These are phyloP conservation scores for Leccinum aurantiacum DNA, from an alignment of 768 basidiomycete species.

Conservation along the genomic window DNA sequence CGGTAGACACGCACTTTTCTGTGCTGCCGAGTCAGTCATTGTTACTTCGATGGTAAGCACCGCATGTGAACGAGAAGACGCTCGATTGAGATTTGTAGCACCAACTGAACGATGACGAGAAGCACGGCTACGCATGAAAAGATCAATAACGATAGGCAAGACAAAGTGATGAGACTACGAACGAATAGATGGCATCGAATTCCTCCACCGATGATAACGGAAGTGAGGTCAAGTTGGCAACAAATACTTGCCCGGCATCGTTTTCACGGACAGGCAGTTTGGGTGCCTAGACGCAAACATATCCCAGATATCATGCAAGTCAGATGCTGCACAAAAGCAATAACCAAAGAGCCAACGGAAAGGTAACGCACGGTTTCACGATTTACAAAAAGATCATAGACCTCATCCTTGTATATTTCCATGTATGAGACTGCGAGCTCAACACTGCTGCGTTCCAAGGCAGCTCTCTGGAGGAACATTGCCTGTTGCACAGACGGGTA, in stretches of 20 bases:
- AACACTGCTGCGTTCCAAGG: conserved; percentile 42
- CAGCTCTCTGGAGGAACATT: conserved; percentile 53
- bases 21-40: conserved; percentile 50
- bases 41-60: conserved; percentile 73
- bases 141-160: neutral
- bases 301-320: neutral
- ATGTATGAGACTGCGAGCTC: conserved; percentile 69
- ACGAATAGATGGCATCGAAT: conserved; percentile 49
- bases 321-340: neutral
- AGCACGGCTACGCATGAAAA: conserved; percentile 48
- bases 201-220: conserved; percentile 44
- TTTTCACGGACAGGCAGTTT: conserved; percentile 60
- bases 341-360: neutral
- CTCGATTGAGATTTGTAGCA: conserved; percentile 80
- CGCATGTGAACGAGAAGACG: conserved; percentile 88
- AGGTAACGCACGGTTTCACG: conserved; percentile 56
- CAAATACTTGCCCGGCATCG: conserved; percentile 50
- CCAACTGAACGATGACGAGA: conserved; percentile 79
- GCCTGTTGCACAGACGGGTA: conserved; percentile 37
- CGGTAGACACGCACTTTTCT: conserved; percentile 52
- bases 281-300: conserved; percentile 36
- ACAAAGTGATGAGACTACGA: conserved; percentile 20
- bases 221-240: conserved; percentile 47
- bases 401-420: conserved; percentile 92
- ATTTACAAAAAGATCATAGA: conserved; percentile 79